Base-by-base conservation (phyloP, 352 stramenopile species). In the Pythium pyrilobum region DNA sequence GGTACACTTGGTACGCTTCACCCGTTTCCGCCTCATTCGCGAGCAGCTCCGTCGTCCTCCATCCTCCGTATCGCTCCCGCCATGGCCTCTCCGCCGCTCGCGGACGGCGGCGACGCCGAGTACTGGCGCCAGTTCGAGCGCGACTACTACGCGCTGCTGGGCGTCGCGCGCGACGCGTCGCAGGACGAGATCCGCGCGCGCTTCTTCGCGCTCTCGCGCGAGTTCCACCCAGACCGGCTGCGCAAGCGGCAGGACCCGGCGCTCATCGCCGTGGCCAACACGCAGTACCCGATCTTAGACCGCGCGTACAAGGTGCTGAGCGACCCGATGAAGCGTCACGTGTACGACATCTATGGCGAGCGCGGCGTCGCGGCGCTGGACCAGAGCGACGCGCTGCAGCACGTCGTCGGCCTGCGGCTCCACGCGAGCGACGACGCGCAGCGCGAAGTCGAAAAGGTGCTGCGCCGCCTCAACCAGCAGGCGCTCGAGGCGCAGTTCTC, bases 81-180 rank as follows among this genome's bases (percentile, higher is more conserved):
- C 16, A 47, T 21, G 42, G 34, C 28, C 37, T 34, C 39, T 29
- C 29, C 46, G 31, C 51, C 51, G 18, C 31, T 39, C 23, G 31
- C 31, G 13, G 31, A 6, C 24, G 42, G 41, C 34, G 58, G 52
- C 33, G 71, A 78, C 28, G 64, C 61, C 34, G 49, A 52, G 18
- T 72, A 64, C 47, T 85, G 67, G 67, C 77, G 70, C 16, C 72
- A 79, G 56, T 72, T 74, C 37, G 81, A 89, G 64, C 73, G 74
- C 60, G 82, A 93, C 64, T 93, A 93, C 62, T 96, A 94, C 66
- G 78, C 77, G 47, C 67, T 93, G 15, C 67, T 96, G 34, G 74
- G 82, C 11, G 75, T 95, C 25, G 11, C 64, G 5, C 76, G 81
- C 25, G 62, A 76, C 44, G 85, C 82, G 9, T 64, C 62, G 0